phyloP scores from a whole-genome alignment of 106 monocot genomes.

The Allium fistulosum region DNA sequence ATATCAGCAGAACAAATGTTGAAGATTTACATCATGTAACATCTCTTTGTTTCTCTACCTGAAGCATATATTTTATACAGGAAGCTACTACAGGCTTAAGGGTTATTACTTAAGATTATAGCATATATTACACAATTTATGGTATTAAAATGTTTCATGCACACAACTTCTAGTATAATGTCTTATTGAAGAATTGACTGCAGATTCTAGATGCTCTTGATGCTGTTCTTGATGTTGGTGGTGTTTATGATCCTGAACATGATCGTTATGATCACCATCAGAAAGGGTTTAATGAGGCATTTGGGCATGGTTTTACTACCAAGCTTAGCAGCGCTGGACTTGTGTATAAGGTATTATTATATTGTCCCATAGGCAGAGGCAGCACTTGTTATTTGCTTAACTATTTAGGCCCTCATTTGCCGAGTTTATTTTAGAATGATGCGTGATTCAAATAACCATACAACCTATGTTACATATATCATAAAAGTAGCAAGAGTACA shows the following conservation, averaged over 20 bases:
- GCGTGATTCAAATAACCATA: no score
- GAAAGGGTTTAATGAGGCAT: slow-evolving; percentile 81
- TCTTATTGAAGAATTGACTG: not conserved
- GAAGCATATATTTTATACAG: not conserved
- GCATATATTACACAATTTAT: no score
- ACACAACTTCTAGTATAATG: not conserved
- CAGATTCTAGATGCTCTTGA: slow-evolving; percentile 79
- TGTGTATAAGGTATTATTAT: slow-evolving; percentile 72
- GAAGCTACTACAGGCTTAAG: no score
- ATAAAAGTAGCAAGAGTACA: no score
- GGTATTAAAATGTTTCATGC: no score
- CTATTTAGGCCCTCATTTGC: no score
- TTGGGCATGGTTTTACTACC: slow-evolving; percentile 87
- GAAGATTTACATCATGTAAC: not conserved
- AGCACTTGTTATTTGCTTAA: no score
- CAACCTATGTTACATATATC: no score
- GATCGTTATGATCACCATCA: slow-evolving; percentile 95
- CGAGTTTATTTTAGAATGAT: no score
- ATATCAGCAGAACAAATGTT: no score
- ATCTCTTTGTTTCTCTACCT: not conserved
- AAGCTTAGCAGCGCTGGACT: slow-evolving; percentile 97
- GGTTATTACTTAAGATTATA: no score
- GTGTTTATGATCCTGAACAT: slow-evolving; percentile 74
- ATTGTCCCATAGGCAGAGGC: not conserved
- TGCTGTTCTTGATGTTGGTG: slow-evolving; percentile 97